Base-by-base conservation (phyloP, 208 protist species). In the Leishmania aethiopica region DNA sequence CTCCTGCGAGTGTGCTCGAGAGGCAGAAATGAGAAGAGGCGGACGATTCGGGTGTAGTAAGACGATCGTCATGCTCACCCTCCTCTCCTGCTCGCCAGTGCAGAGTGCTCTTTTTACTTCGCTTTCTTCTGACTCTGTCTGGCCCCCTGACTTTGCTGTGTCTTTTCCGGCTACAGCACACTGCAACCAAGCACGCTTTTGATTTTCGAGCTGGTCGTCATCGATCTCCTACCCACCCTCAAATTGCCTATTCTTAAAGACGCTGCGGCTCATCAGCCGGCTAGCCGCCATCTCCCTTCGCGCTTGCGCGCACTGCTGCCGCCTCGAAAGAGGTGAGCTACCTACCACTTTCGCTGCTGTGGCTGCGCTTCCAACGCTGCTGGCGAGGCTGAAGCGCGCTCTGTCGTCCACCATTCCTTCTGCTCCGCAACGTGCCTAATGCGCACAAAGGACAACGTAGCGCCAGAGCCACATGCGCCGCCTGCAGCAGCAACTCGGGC, bases 401-500 rank as follows among this genome's bases (percentile, higher is more conserved):
- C 22, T 74, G 11, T 42, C 19, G 28, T 22, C 1, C 28, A 74
- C 40, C 45, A 7, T 32, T 28, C 8, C 45, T 49, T 53, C 28
- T 8, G 2, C 55, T 37, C 1, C 45, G 22, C 45, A 45, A 5
- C n/a, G 22, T 19, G 40, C 40, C 11, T 51, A 6, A 25, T 74
- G 42, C 6, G n/a, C 73, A 60, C 5, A 35, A 53, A 64, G 28
- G 11, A 42, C 4, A 11, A 25, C 17, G 32, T 66, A 64, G 57
- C 25, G 25, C 10, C 35, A 64, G 4, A n/a, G 2, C 15, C 32
- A 62, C 32, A 78, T 78, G 74, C 74, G 74, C 35, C 74, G 74
- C 35, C 32, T 78, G 66, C 55, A 78, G 8, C 51, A 62, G 45
- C 74, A 45, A 42, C 47, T 62, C n/a, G 53, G 53, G 74, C 53